Conservation (phyloP, 1,284 basidiomycete species). For the Ceratobasidium sp. region DNA sequence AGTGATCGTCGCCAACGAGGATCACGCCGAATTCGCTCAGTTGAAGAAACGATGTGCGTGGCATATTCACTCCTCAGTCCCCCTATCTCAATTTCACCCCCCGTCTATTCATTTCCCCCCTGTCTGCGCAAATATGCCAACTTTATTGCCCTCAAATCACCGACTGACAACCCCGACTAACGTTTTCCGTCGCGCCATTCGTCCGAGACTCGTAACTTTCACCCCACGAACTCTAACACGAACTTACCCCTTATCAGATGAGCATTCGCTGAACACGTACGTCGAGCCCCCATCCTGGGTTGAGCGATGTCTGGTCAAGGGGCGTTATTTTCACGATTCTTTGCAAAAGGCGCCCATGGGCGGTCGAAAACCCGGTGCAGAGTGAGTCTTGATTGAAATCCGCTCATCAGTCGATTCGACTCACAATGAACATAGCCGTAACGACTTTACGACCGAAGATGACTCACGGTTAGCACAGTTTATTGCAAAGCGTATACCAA, state of each 20-base stretch:
- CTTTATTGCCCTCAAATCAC: not conserved
- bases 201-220: not conserved
- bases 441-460: constrained; percentile 74
- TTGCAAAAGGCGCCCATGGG: constrained; percentile 81
- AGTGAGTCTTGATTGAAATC: constrained; percentile 54
- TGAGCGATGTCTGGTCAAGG: constrained; percentile 75
- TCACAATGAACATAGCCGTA: constrained; percentile 64
- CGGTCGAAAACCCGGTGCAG: constrained; percentile 77
- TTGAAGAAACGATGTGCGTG: constrained; percentile 35
- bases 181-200: not conserved
- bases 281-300: constrained; percentile 82
- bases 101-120: not conserved
- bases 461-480: constrained; percentile 73
- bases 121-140: not conserved
- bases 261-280: constrained; percentile 61
- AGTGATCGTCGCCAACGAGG: constrained; percentile 28
- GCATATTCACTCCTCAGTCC: not conserved
- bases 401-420: not conserved
- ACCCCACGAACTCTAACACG: not conserved
- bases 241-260: constrained; percentile 8
- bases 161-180: not conserved
- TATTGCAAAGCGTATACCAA: constrained; percentile 80
- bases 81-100: not conserved
- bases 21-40: constrained; percentile 23
- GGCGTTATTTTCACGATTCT: constrained; percentile 68